Evolutionary conservation across 768 basidiomycete genomes (phyloP), one percentile per base, ranked within the genome.

Genomic region (Terana coerulea): DNA sequence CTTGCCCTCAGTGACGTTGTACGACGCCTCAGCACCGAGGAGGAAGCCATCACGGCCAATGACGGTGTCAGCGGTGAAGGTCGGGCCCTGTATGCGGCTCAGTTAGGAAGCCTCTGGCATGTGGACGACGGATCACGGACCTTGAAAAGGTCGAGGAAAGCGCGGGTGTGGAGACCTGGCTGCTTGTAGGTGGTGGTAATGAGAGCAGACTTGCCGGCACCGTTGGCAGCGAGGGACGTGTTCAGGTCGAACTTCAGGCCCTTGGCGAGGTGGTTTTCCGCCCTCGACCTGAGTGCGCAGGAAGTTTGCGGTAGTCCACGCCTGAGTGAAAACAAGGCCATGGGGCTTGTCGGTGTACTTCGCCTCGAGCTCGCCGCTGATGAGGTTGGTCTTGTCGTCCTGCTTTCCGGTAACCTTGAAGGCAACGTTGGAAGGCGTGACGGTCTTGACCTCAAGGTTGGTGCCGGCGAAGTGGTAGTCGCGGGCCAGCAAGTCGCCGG

Each of bases 11-110:
- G 87, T 91, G 67, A 98, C 91, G 69, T 98, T 95, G 80, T 98
- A 98, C 46, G 92, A 83, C 33, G 93, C 86, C 79, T 99, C 97
- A 57, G 82, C 91, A 76, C 97, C 97, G 53, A 95, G 73, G 54
- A 98, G 88, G 88, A 98, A 92, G 53, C 97, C 97, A 64, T 98
- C 93, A 64, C 94, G 95, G 60, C 95, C 95, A 59, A 95, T 65
- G 61, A 95, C 97, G 55, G 91, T 80, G 73, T 99, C 97, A 45
- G 94, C 87, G 59, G 94, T 98, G 80, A 98, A 89, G 47, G 92
- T 95, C 41, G 95, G 95, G 46, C 97, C 97, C 94, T 97, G 55
- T 7, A 40, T 11, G 52, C 2, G 33, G 36, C 31, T 17, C 26
- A 57, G 29, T 22, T 33, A 33, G 19, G 19, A 19, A 6, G 3